Evolutionary conservation across 129 eudicot species (phyloP).

Genomic region (Flaveria sonorensis): DNA sequence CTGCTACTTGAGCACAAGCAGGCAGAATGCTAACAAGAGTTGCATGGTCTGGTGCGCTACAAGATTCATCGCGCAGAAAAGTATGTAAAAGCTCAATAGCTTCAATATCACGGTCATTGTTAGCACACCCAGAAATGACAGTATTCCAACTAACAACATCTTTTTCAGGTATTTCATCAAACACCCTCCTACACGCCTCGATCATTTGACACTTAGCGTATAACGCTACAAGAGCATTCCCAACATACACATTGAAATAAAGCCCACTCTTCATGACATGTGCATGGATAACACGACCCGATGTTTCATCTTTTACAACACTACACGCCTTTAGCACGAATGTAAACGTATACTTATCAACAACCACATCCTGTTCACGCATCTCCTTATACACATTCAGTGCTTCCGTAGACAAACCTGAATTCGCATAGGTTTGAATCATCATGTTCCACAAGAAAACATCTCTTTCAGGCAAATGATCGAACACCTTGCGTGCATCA

Average conservation of each 20-base stretch:
- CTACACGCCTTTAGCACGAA: conserved; percentile 47
- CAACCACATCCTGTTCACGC: conserved; percentile 12
- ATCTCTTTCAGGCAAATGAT: conserved; percentile 47
- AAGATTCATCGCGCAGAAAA: conserved; percentile 18
- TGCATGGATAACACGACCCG: conserved; percentile 42
- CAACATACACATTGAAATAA: conserved; percentile 33
- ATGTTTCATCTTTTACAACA: conserved; percentile 12
- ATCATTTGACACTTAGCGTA: conserved; percentile 39
- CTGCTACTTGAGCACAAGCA: conserved; percentile 55
- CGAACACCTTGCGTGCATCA: conserved; percentile 55
- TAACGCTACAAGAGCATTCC: conserved; percentile 52
- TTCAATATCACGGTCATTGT: conserved; percentile 33
- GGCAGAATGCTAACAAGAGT: conserved; percentile 51
- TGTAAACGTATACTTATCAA: conserved; percentile 43
- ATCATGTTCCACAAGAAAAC: conserved; percentile 48
- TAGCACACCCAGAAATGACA: conserved; percentile 35
- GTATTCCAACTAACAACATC: conserved; percentile 60
- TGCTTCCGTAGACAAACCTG: conserved; percentile 30
- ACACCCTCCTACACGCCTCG: conserved; percentile 39
- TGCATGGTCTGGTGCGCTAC: conserved; percentile 39
- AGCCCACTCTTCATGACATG: conserved; percentile 38
- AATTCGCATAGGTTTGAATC: conserved; percentile 40
- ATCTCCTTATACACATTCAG: conserved; percentile 33
- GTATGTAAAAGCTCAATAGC: conserved; percentile 46
- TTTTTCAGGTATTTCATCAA: conserved; percentile 40